These are phyloP conservation scores for Diddensiella santjacobensis DNA, from an alignment of 805 yeast genomes.

Conservation along the genomic window DNA sequence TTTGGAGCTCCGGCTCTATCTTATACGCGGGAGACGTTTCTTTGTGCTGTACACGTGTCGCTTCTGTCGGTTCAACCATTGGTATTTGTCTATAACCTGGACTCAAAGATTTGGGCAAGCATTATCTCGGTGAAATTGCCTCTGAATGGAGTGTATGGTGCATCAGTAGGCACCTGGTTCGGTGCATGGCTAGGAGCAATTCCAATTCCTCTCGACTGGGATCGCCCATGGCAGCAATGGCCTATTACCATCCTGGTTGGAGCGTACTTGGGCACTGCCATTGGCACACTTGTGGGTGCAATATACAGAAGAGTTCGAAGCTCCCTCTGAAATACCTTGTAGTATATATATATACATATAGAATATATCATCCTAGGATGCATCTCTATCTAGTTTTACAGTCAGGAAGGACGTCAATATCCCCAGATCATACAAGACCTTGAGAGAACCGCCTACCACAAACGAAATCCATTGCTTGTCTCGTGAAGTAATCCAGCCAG, in stretches of 20 bases:
- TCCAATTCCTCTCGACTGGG: slow-evolving; percentile 97
- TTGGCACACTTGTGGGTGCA: slow-evolving; percentile 49
- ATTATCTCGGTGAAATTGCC: slow-evolving; percentile 30
- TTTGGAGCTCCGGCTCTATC: slow-evolving; percentile 79
- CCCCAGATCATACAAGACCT: slow-evolving; percentile 35
- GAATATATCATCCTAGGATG: slow-evolving; percentile 3
- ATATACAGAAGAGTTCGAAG: not conserved
- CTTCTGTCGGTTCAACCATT: slow-evolving; percentile 60
- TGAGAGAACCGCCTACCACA: slow-evolving; percentile 34
- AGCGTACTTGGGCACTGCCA: slow-evolving; percentile 64
- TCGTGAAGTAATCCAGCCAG: slow-evolving; percentile 62
- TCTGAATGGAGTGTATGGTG: slow-evolving; percentile 34
- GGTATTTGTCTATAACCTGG: slow-evolving; percentile 51
- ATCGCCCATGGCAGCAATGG: slow-evolving; percentile 94
- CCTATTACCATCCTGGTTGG: slow-evolving; percentile 86
- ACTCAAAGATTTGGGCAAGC: slow-evolving; percentile 44
- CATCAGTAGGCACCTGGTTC: slow-evolving; percentile 42
- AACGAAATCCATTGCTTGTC: slow-evolving; percentile 33
- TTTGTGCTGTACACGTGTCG: slow-evolving; percentile 60
- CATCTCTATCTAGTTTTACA: slow-evolving; percentile 16
- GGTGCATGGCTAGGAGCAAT: slow-evolving; percentile 93
- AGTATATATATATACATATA: not conserved
- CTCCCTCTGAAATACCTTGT: not conserved
- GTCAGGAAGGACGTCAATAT: slow-evolving; percentile 23
- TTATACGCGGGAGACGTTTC: slow-evolving; percentile 49